These are phyloP conservation scores for Fusarium agapanthi DNA, from an alignment of 2,329 filamentous ascomycete genomes.

Conservation along the genomic window DNA sequence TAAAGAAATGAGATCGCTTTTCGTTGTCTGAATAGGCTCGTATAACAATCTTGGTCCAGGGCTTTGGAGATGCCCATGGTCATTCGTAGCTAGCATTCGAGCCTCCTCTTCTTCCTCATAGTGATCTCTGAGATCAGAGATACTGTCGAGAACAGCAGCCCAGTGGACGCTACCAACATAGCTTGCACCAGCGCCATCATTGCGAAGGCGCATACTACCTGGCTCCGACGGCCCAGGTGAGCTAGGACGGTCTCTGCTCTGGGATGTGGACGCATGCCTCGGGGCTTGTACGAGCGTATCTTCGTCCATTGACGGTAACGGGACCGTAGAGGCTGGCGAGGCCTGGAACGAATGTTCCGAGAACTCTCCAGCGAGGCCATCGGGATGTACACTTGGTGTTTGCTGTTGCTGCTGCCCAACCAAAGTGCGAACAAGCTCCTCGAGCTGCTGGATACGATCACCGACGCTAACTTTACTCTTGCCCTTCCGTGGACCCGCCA, in stretches of 20 bases:
- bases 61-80: not conserved
- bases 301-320: accelerated
- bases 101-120: not conserved
- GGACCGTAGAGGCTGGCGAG: not conserved
- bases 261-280: not conserved
- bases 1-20: not conserved
- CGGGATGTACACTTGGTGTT: accelerated
- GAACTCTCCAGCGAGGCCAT: not conserved
- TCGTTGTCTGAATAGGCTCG: not conserved
- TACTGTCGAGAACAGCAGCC: not conserved
- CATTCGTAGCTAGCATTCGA: not conserved
- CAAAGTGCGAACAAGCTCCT: not conserved
- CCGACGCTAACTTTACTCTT: no score
- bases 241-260: accelerated
- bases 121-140: not conserved
- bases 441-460: not conserved
- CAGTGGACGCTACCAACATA: not conserved
- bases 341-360: not conserved
- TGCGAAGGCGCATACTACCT: not conserved
- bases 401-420: not conserved
- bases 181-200: not conserved
- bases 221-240: not conserved
- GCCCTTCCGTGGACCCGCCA: no score
- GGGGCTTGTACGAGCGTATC: accelerated
- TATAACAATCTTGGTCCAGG: not conserved